A percentile compares a stretch with the other conserved stretches of the same genome.
These are phyloP conservation scores for Krasilnikovozyma curviuscula DNA, from an alignment of 768 basidiomycete species.

Conservation along the genomic window DNA sequence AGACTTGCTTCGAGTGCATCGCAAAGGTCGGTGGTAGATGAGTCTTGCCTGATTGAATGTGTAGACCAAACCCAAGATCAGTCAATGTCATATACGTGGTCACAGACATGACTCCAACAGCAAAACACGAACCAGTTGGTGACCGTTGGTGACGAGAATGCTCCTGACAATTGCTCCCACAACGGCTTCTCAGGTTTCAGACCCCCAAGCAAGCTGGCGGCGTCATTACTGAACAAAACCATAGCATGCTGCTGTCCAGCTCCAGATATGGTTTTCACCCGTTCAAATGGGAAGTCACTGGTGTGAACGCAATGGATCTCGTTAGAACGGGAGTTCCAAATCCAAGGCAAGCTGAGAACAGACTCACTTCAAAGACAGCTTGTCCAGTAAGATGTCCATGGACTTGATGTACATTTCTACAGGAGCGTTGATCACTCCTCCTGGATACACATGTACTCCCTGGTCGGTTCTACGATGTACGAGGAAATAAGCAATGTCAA, in stretches of 20 bases:
- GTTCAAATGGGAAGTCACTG: conserved; percentile 32
- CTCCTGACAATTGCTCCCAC: conserved; percentile 41
- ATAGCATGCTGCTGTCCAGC: conserved; percentile 46
- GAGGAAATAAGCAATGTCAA: neutral
- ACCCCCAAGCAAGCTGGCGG: conserved; percentile 14
- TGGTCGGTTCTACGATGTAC: conserved; percentile 17
- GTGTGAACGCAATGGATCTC: neutral
- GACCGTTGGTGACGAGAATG: conserved; percentile 47
- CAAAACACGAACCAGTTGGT: too few relatives aligned
- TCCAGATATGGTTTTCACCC: conserved; percentile 49
- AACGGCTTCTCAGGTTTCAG: conserved; percentile 29
- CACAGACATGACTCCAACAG: too few relatives aligned
- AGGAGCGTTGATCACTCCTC: conserved; percentile 59
- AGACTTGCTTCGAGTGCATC: conserved; percentile 42
- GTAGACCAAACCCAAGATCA: too few relatives aligned
- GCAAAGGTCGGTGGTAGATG: conserved; percentile 61
- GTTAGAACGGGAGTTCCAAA: neutral
- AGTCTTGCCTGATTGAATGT: too few relatives aligned
- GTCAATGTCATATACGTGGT: too few relatives aligned
- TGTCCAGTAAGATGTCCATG: conserved; percentile 50
- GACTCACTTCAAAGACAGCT: conserved; percentile 18
- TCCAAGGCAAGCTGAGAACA: neutral
- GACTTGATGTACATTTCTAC: conserved; percentile 73
- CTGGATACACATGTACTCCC: conserved; percentile 22
- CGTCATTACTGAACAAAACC: conserved; percentile 28